Conservation (phyloP, 257 asterid genomes). For the Scutellaria baicalensis region DNA sequence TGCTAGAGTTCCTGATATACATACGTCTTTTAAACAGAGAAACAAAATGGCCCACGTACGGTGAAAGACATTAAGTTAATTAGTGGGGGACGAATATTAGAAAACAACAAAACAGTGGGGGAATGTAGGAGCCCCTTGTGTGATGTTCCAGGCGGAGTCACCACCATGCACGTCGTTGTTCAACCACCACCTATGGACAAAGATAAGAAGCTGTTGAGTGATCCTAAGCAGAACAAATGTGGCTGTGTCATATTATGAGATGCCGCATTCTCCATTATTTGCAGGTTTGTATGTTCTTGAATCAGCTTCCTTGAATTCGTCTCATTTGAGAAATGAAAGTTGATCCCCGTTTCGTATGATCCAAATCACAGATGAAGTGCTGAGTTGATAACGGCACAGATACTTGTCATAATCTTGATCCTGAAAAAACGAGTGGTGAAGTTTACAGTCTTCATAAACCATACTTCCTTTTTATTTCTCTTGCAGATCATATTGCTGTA, state of each 20-base stretch:
- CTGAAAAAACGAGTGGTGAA: conserved; percentile 13
- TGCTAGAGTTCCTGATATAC: background rate
- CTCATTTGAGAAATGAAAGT: background rate
- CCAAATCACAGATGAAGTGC: conserved; percentile 3
- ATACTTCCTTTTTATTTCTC: background rate
- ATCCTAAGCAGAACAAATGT: conserved; percentile 57
- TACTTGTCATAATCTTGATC: background rate
- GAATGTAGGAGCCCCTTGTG: conserved; percentile 68
- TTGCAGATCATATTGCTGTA: background rate
- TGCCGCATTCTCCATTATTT: conserved; percentile 15
- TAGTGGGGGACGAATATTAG: conserved; percentile 80
- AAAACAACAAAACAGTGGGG: conserved; percentile 69
- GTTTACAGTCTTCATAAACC: conserved; percentile 11
- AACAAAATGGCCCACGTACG: conserved; percentile 68
- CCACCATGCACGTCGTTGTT: conserved; percentile 87
- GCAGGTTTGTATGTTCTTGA: conserved; percentile 13
- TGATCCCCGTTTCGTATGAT: background rate
- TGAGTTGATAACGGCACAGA: background rate
- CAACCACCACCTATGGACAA: conserved; percentile 67
- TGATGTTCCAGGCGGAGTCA: conserved; percentile 77
- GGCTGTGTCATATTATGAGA: conserved; percentile 74
- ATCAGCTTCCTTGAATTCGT: background rate
- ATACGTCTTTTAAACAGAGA: conserved; percentile 41
- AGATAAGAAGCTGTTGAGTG: conserved; percentile 51
- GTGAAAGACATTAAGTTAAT: conserved; percentile 79